Evolutionary conservation across 192 early-diverging fungal genomes (phyloP).

Genomic region (Tieghemiomyces parasiticus): DNA sequence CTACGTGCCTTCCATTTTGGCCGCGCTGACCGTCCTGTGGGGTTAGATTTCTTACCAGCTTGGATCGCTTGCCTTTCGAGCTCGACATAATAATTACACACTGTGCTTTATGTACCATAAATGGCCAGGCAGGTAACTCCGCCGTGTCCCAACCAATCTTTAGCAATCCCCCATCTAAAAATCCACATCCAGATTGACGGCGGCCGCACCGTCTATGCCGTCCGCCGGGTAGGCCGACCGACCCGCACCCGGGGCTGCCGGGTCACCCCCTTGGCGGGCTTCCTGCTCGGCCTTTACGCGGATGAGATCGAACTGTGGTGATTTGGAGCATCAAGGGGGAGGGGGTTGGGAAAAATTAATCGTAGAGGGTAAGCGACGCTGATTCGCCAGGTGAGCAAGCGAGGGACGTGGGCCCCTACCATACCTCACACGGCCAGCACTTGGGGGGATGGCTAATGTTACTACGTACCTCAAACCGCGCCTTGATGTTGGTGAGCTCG

Average conservation of each 20-base stretch:
- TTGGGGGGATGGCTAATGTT: neutral
- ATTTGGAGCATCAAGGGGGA: no score
- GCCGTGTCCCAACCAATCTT: no score
- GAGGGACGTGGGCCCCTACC: neutral
- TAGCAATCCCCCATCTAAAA: slow-evolving; percentile 1
- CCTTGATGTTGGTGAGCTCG: neutral
- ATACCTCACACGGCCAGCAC: no score
- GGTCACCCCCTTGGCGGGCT: neutral
- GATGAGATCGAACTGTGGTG: slow-evolving; percentile 1
- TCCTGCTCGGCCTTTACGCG: slow-evolving; percentile 5
- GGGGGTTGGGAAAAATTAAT: neutral
- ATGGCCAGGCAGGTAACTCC: no score
- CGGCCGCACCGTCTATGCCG: neutral
- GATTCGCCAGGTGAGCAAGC: neutral
- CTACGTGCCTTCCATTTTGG: no score
- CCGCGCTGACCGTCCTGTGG: no score
- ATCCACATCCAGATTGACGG: slow-evolving; percentile 5
- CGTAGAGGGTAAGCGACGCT: neutral
- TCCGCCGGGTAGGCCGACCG: no score
- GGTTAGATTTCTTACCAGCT: no score
- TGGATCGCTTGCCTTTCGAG: no score
- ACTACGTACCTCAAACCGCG: neutral
- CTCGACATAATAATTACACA: no score
- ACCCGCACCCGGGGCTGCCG: neutral
- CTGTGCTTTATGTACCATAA: no score